Evolutionary conservation across 73 alveolate genomes (phyloP), one percentile per base, ranked within the genome.

Genomic region (Paramecium pentaurelia): DNA sequence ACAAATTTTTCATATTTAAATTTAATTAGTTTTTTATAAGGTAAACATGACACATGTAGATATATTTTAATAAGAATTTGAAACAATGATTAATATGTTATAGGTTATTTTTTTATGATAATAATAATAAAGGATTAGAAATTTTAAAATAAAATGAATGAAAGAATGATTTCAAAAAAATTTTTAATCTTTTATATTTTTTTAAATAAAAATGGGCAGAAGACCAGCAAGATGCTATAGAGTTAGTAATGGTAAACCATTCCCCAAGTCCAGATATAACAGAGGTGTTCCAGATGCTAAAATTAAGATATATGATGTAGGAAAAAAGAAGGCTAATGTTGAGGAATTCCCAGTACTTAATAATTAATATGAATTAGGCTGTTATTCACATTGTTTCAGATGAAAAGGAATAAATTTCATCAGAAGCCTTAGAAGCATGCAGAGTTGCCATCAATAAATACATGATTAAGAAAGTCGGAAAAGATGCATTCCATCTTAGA

Each of bases 351-450:
- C 99, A 86, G 86, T 93, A 92, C 89, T 97, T 86, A 20, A 36
- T 58, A 36, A n/a, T 42, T 58, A n/a, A 42, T 28, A 58, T 58
- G 28, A 54, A 36, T 14, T 80, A 95, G 77, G 92, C 93, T 60
- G 86, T 89, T 8, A 93, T 93, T 28, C 99, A 98, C 84, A 93
- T 98, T 90, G 99, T 98, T 86, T 98, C 99, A 70, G 98, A 96
- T 60, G 99, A 98, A 93, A 94, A 96, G 94, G 99, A 98, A 93
- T 98, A 98, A 94, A 80, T 98, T 92, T 92, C 99, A 86, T 93
- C 99, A 49, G 99, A 98, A 94, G 99, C 99, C 38, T 94, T 98
- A 42, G 99, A 98, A 97, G 99, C 99, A 36, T 99, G 99, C 58
- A 98, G 99, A 86, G 97, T 98, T 83, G 99, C 99, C 80, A 98